These are phyloP conservation scores for Nicotiana sylvestris DNA, from an alignment of 257 asterid species.

Conservation along the genomic window DNA sequence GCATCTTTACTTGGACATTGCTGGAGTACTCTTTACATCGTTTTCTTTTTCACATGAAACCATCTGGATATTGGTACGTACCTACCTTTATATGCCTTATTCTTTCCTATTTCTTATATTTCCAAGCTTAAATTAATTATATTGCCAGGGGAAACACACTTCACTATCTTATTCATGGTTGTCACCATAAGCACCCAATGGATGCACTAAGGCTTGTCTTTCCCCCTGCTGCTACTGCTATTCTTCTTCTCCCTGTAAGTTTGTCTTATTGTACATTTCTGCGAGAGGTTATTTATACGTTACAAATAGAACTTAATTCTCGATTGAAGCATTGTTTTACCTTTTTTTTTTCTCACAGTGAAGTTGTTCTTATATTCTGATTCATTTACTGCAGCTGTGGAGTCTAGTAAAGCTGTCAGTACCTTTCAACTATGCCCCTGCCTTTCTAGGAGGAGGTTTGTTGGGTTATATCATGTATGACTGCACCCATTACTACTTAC, in stretches of 20 bases:
- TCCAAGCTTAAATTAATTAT: not conserved
- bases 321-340: not conserved
- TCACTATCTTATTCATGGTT: conserved; percentile 48
- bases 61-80: conserved; percentile 37
- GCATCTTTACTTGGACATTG: conserved; percentile 50
- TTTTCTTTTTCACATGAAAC: conserved; percentile 38
- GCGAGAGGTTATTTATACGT: too few relatives aligned
- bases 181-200: conserved; percentile 53
- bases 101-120: not conserved
- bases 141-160: conserved; percentile 32
- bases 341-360: not conserved
- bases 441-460: conserved; percentile 75
- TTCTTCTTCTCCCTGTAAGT: conserved; percentile 36
- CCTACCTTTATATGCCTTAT: not conserved
- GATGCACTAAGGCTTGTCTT: conserved; percentile 47
- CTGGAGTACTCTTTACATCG: conserved; percentile 40
- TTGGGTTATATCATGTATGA: conserved; percentile 88
- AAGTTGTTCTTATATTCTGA: not conserved
- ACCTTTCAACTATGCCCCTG: conserved; percentile 64
- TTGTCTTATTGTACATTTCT: not conserved
- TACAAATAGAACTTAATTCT: not conserved
- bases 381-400: conserved; percentile 59
- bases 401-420: conserved; percentile 38
- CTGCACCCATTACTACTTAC: conserved; percentile 84
- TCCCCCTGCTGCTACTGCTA: conserved; percentile 45